A percentile compares a stretch with the other conserved stretches of the same genome.
phyloP scores from a whole-genome alignment of 768 basidiomycete species.

The Amanita rimosa region DNA sequence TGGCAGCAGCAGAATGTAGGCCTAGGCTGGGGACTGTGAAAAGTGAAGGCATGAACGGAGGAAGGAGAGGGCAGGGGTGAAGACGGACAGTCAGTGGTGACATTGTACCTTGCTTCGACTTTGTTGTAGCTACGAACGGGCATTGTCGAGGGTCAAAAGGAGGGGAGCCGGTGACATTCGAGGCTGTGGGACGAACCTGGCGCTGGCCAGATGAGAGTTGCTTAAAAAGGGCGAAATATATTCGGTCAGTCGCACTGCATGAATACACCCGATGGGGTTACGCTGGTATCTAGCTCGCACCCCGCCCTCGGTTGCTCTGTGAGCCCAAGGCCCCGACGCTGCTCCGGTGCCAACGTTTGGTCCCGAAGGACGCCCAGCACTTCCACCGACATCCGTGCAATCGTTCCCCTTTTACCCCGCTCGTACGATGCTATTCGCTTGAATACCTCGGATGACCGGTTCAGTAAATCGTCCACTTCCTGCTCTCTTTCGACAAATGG shows the following conservation, averaged over 20 bases:
- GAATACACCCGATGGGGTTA: not conserved
- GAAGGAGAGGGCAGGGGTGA: not conserved
- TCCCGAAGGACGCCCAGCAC: slow-evolving; percentile 15
- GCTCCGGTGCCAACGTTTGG: not conserved
- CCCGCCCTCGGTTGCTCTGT: not conserved
- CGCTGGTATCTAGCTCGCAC: not conserved
- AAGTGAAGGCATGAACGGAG: slow-evolving; percentile 3
- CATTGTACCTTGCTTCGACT: slow-evolving; percentile 46
- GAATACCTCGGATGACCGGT: slow-evolving; percentile 27
- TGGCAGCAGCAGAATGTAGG: slow-evolving; percentile 65
- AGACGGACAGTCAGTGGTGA: slow-evolving; percentile 43
- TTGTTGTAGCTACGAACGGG: slow-evolving; percentile 37
- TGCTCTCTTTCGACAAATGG: slow-evolving; percentile 24
- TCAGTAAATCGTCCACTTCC: slow-evolving; percentile 26
- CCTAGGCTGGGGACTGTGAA: slow-evolving; percentile 64
- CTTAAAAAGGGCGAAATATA: not conserved
- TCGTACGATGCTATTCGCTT: slow-evolving; percentile 21
- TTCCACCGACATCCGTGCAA: slow-evolving; percentile 26
- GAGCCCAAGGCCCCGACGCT: not conserved
- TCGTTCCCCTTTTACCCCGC: slow-evolving; percentile 23
- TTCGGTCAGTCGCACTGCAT: not conserved
- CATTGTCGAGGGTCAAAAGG: slow-evolving; percentile 22
- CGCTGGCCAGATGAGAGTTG: slow-evolving; percentile 3
- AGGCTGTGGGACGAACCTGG: slow-evolving; percentile 5
- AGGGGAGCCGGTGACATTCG: slow-evolving; percentile 3